phyloP scores from a whole-genome alignment of 495 filamentous ascomycete species.

The Hypoxylon perforatum region DNA sequence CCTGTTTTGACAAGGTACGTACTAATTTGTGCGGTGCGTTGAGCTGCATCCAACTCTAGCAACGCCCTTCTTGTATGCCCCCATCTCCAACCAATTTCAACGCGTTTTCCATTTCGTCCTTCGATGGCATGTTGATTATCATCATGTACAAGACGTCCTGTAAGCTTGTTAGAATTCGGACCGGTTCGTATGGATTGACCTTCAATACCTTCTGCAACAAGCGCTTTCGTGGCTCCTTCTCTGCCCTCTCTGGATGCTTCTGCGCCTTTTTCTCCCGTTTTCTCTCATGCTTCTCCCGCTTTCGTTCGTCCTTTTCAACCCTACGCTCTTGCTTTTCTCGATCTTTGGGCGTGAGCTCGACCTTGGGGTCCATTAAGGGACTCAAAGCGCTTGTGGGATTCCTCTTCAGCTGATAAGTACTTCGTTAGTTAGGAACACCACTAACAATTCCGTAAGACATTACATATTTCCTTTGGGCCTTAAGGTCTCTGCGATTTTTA shows the following conservation, averaged over 20 bases:
- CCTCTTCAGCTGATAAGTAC: constrained; percentile 11
- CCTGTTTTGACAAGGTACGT: too few species aligned
- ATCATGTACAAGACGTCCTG: constrained; percentile 35
- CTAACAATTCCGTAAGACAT: neutral
- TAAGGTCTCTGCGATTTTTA: constrained; percentile 18
- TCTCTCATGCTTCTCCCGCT: constrained; percentile 21
- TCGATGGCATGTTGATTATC: constrained; percentile 31
- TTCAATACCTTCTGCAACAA: constrained; percentile 19
- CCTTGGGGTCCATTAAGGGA: constrained; percentile 22
- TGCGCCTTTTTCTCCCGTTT: constrained; percentile 24
- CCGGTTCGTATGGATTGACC: neutral
- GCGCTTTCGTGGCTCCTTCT: constrained; percentile 16
- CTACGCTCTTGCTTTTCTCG: constrained; percentile 18
- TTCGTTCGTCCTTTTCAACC: constrained; percentile 23
- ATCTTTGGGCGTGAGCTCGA: constrained; percentile 29
- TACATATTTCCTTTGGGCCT: constrained; percentile 37
- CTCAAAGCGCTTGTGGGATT: constrained; percentile 24
- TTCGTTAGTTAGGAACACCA: neutral
- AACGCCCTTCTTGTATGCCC: too few species aligned
- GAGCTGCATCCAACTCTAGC: too few species aligned
- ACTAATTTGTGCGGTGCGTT: too few species aligned
- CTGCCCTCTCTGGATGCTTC: constrained; percentile 24
- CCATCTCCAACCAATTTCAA: constrained; percentile 15
- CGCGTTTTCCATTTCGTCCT: constrained; percentile 31
- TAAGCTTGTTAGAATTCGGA: neutral